phyloP scores from a whole-genome alignment of 306 rosid species.

The Adenanthera pavonina region DNA sequence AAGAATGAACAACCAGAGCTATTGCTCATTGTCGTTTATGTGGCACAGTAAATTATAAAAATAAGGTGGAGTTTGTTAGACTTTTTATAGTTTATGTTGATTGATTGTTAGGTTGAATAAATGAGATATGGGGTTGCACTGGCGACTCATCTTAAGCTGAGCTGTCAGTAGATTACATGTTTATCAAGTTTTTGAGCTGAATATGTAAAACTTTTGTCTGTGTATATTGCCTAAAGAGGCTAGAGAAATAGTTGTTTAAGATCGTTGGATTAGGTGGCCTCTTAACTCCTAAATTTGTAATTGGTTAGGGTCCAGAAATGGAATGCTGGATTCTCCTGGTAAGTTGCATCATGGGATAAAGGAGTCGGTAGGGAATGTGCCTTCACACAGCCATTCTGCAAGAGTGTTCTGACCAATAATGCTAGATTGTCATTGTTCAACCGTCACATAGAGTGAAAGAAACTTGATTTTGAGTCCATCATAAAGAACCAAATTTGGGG shows the following conservation, averaged over 20 bases:
- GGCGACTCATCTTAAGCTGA: conserved; percentile 2
- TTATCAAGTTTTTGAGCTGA: not conserved
- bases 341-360: conserved; percentile 18
- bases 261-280: not conserved
- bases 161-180: not conserved
- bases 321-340: not conserved
- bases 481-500: conserved; percentile 15
- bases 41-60: too few relatives aligned
- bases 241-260: not conserved
- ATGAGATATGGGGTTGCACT: conserved; percentile 5
- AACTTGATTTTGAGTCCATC: conserved; percentile 5
- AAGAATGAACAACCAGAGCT: too few relatives aligned
- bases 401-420: conserved; percentile 1
- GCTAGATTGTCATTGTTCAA: conserved; percentile 13
- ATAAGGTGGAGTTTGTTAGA: too few relatives aligned
- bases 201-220: not conserved
- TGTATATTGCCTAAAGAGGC: not conserved
- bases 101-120: not conserved
- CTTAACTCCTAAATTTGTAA: conserved; percentile 1
- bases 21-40: too few relatives aligned
- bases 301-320: not conserved
- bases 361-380: not conserved
- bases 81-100: too few relatives aligned
- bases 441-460: conserved; percentile 9
- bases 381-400: conserved; percentile 11